Evolutionary conservation across 495 filamentous ascomycete genomes (phyloP).

Genomic region (Annulohypoxylon nitens): DNA sequence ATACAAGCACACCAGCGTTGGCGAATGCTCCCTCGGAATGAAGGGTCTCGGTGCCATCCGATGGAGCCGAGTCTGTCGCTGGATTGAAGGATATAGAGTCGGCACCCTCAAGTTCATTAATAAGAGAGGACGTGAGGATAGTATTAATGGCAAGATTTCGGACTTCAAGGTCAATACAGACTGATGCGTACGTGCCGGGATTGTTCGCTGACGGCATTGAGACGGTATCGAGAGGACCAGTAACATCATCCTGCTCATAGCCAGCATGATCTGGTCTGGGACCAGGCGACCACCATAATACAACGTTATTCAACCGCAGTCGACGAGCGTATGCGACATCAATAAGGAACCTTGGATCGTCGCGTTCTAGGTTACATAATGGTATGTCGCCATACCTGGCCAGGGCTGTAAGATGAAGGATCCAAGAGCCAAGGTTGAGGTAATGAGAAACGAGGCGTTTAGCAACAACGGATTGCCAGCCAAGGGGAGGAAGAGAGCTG

Average conservation of each 20-base stretch:
- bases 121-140: slow-evolving; percentile 94
- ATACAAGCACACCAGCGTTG: slow-evolving; percentile 86
- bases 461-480: slow-evolving; percentile 92
- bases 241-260: slow-evolving; percentile 92
- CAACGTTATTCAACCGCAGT: slow-evolving; percentile 90
- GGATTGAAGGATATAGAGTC: slow-evolving; percentile 85
- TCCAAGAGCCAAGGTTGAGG: slow-evolving; percentile 90
- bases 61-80: slow-evolving; percentile 72
- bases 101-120: slow-evolving; percentile 94
- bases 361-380: slow-evolving; percentile 92
- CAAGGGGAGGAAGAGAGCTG: slow-evolving; percentile 87
- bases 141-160: slow-evolving; percentile 98
- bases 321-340: slow-evolving; percentile 95
- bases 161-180: slow-evolving; percentile 95
- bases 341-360: slow-evolving; percentile 94
- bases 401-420: slow-evolving; percentile 85
- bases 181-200: slow-evolving; percentile 91
- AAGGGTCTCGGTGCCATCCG: slow-evolving; percentile 70
- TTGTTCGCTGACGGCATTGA: slow-evolving; percentile 94
- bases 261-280: slow-evolving; percentile 94
- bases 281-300: slow-evolving; percentile 96
- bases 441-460: slow-evolving; percentile 90
- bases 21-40: slow-evolving; percentile 94
- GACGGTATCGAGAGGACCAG: slow-evolving; percentile 86
- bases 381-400: slow-evolving; percentile 94